A percentile compares a stretch with the other conserved stretches of the same genome.
Evolutionary conservation across 1,284 basidiomycete genomes (phyloP).

Genomic region (Inonotus obliquus): DNA sequence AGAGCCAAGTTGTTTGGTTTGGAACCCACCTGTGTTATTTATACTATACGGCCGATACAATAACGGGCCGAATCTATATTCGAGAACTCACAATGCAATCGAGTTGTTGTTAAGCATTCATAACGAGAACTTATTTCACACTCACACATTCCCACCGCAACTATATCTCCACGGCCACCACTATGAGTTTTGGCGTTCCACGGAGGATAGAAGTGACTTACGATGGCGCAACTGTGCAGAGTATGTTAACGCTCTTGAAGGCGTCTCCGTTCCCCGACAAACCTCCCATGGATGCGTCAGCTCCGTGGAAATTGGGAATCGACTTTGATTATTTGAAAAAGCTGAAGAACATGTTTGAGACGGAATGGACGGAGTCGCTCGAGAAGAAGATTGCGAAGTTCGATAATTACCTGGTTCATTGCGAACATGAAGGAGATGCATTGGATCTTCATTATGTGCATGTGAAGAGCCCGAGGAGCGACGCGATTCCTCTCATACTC

Average conservation of each 20-base stretch:
- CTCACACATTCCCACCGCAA: too few species aligned
- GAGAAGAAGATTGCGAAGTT: conserved; percentile 15
- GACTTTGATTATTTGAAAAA: conserved; percentile 16
- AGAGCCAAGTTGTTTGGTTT: too few species aligned
- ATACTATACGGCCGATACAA: too few species aligned
- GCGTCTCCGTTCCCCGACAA: conserved; percentile 3
- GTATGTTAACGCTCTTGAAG: conserved; percentile 15
- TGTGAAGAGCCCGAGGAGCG: conserved; percentile 19
- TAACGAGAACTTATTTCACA: too few species aligned
- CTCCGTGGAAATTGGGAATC: too few species aligned
- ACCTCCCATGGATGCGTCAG: conserved; percentile 17
- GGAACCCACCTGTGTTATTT: too few species aligned
- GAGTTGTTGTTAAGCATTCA: too few species aligned
- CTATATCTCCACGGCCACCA: too few species aligned
- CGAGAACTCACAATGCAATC: too few species aligned
- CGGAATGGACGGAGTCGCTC: conserved; percentile 13
- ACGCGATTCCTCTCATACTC: conserved; percentile 24
- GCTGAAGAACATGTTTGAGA: conserved; percentile 14
- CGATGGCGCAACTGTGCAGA: neutral
- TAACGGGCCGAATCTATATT: too few species aligned
- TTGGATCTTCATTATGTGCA: conserved; percentile 24
- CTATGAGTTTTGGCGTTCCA: conserved; percentile 9
- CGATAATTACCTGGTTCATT: conserved; percentile 20
- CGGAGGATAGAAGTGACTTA: neutral
- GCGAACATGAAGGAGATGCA: conserved; percentile 17